Percentiles rank a stretch among this genome's conserved stretches.
phyloP scores from a whole-genome alignment of 1,139 yeast species.

The Candida sojae region DNA sequence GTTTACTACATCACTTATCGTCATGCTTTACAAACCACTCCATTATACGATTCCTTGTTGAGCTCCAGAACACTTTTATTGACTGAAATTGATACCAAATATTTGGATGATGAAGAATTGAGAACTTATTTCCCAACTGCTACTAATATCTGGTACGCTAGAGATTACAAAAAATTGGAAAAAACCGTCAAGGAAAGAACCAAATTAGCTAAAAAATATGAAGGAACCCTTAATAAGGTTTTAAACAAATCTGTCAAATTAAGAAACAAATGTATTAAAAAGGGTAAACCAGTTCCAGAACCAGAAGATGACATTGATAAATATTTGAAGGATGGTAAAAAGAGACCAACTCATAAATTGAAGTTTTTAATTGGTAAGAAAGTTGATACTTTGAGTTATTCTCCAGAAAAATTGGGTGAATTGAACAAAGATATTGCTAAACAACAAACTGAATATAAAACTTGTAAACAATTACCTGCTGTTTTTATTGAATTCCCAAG shows the following conservation, averaged over 20 bases:
- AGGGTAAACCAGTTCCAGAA: slow-evolving; percentile 51
- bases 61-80: slow-evolving; percentile 69
- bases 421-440: slow-evolving; percentile 65
- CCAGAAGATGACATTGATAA: slow-evolving; percentile 62
- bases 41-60: slow-evolving; percentile 64
- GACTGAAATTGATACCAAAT: slow-evolving; percentile 57
- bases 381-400: slow-evolving; percentile 79
- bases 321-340: slow-evolving; percentile 55
- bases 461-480: slow-evolving; percentile 59
- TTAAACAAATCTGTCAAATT: slow-evolving; percentile 57
- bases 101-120: slow-evolving; percentile 52
- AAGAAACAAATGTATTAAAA: slow-evolving; percentile 57
- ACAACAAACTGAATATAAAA: slow-evolving; percentile 52
- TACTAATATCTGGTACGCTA: slow-evolving; percentile 60
- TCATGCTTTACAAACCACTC: slow-evolving; percentile 69
- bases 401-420: slow-evolving; percentile 64
- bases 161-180: slow-evolving; percentile 55
- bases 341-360: slow-evolving; percentile 67
- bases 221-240: slow-evolving; percentile 56
- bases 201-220: slow-evolving; percentile 56
- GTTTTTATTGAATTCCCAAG: slow-evolving; percentile 85
- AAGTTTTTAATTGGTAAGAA: slow-evolving; percentile 70
- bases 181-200: slow-evolving; percentile 57
- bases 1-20: slow-evolving; percentile 66
- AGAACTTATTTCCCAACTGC: slow-evolving; percentile 63